Evolutionary conservation across 768 basidiomycete species (phyloP).

Genomic region (Sporobolomyces phaffii): DNA sequence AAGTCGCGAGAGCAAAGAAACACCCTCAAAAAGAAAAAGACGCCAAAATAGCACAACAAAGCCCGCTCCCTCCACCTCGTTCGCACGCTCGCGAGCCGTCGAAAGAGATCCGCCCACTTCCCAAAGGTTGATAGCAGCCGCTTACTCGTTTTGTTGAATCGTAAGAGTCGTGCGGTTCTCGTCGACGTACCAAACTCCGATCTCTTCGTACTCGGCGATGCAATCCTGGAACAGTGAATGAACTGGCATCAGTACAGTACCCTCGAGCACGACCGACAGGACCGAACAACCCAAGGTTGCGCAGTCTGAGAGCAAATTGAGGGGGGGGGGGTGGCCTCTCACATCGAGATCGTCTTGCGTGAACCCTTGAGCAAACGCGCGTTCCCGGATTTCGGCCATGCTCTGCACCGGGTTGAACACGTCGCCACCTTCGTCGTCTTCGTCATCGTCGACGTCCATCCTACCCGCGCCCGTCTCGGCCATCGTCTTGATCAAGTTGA

Average conservation of each 20-base stretch:
- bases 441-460: slow-evolving; percentile 55
- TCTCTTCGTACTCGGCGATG: slow-evolving; percentile 41
- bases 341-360: slow-evolving; percentile 75
- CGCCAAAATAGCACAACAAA: no score
- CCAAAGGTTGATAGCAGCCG: no score
- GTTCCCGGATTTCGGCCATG: slow-evolving; percentile 79
- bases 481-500: slow-evolving; percentile 86
- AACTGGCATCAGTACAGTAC: no score
- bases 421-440: slow-evolving; percentile 55
- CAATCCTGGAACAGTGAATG: no score
- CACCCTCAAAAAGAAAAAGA: no score
- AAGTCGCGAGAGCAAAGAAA: no score
- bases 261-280: no score
- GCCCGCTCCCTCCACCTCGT: no score
- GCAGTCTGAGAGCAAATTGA: background rate
- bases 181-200: slow-evolving; percentile 40
- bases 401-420: slow-evolving; percentile 61
- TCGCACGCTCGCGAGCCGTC: no score
- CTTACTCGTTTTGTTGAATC: slow-evolving; percentile 21
- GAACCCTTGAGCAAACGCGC: slow-evolving; percentile 78
- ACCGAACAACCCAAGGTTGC: no score
- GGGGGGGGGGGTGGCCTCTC: background rate
- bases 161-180: slow-evolving; percentile 30
- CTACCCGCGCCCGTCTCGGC: slow-evolving; percentile 45
- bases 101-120: no score